Conservation (phyloP, 2,329 filamentous ascomycete species). For the Dothistroma pini region DNA sequence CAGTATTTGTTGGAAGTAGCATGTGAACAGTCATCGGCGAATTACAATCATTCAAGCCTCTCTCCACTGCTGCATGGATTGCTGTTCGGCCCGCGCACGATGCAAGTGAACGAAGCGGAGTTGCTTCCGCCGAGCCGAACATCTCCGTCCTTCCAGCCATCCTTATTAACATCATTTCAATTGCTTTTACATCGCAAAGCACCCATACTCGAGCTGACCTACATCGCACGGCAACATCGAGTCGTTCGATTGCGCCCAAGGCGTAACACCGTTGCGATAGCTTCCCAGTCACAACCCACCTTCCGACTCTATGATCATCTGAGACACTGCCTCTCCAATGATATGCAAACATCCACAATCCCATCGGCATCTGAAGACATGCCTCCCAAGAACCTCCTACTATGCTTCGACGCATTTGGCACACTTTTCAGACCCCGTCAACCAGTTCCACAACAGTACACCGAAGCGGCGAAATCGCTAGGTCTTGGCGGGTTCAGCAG, state of each 20-base stretch:
- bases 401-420: constrained; percentile 64
- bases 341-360: neutral
- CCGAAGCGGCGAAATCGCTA: constrained; percentile 48
- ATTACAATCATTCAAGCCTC: too few relatives aligned
- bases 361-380: constrained; percentile 4
- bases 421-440: constrained; percentile 56
- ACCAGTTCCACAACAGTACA: constrained; percentile 54
- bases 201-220: neutral
- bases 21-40: too few relatives aligned
- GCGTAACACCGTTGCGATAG: too few relatives aligned
- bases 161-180: neutral
- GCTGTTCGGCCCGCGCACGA: neutral
- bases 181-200: neutral
- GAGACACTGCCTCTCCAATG: neutral
- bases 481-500: constrained; percentile 47
- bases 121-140: neutral
- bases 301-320: neutral
- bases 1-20: too few relatives aligned
- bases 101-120: neutral
- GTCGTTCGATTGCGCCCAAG: neutral
- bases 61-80: too few relatives aligned
- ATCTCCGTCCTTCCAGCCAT: neutral
- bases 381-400: constrained; percentile 45
- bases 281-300: neutral
- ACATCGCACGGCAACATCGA: too few relatives aligned